Evolutionary conservation across 2,329 filamentous ascomycete genomes (phyloP), one percentile per base, ranked within the genome.

Genomic region (Xenoacremonium recifei): DNA sequence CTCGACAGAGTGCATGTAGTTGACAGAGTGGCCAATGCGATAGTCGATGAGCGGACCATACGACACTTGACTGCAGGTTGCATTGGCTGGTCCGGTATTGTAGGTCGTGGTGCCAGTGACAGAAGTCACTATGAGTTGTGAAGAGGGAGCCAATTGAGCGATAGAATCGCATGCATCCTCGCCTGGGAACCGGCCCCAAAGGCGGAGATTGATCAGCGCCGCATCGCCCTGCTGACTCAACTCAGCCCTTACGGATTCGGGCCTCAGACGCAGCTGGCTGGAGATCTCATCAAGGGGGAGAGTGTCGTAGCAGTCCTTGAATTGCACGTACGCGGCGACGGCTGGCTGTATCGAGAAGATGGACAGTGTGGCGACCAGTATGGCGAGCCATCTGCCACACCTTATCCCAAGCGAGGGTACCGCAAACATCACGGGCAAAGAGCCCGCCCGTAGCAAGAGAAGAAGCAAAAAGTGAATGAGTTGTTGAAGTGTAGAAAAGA

Each of bases 1-100:
- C 15, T 46, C 52, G 27, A 57, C 30, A 21, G 48, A 43, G 31
- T 38, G 29, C 10, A 50, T 48, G 3, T 35, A 31, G 4, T 44
- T 34, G 10, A 86, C 37, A 2, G 27, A 35, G 27, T 53, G 51
- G 3, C 38, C 3, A 2, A 51, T 15, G 1, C 43, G 15, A 1
- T 51, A 13, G 3, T 19, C 35, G n/a, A 2, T 38, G 19, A 11
- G 16, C n/a, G 4, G 21, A 17, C 13, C 7, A 27, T 11, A 15
- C 7, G 12, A 9, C 7, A 13, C 7, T 0, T 27, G 36, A 4
- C 9, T 2, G 35, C 54, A 57, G 7, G 54, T 49, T 31, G 48
- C 37, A 27, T 57, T 57, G 4, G 34, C 40, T 12, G 52, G 25
- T 5, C 48, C 39, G 17, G 48, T 46, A 17, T 31, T 23, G 4